Evolutionary conservation across 2,329 filamentous ascomycete genomes (phyloP), one percentile per base, ranked within the genome.

Genomic region (Fusarium devonianum): DNA sequence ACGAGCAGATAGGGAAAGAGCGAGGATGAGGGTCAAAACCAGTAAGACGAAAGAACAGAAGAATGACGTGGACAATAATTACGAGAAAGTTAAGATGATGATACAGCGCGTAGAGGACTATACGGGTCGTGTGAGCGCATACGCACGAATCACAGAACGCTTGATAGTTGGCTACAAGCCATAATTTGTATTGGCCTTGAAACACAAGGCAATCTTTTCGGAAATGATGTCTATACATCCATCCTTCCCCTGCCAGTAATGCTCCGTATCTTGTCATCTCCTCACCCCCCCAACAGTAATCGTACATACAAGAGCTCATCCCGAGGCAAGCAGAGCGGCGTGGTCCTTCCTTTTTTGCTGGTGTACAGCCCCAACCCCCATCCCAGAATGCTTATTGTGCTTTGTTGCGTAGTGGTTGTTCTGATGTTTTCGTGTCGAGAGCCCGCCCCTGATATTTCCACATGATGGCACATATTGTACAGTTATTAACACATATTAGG

Each of bases 271-370:
- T 41, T 64, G 62, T 62, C 62, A 44, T 57, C 49, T 38, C n/a
- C n/a, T n/a, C n/a, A n/a, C 51, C 50, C 25, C 49, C 47, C 40
- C 50, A 34, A 54, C 43, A 22, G 32, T 60, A 60, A 60, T 69
- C 66, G 60, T 70, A 68, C 66, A 70, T 58, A 60, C 56, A 67
- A 58, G 40, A 62, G 48, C 59, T 63, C 63, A 5, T 56, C 52
- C 39, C 33, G 49, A 62, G 58, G 60, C 64, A 48, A 64, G 56
- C 59, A 70, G 69, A 71, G 69, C 67, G 69, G 63, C 60, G 69
- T 68, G 64, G 64, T 65, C 43, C 41, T 65, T 11, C 23, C 37
- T 34, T 47, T 56, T 52, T 53, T 47, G 56, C 56, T 64, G 60
- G 34, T 63, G 43, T 56, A 44, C 59, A 63, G 52, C 56, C 60